Conservation (phyloP, 2,329 filamentous ascomycete genomes). For the Mariannaea elegans region DNA sequence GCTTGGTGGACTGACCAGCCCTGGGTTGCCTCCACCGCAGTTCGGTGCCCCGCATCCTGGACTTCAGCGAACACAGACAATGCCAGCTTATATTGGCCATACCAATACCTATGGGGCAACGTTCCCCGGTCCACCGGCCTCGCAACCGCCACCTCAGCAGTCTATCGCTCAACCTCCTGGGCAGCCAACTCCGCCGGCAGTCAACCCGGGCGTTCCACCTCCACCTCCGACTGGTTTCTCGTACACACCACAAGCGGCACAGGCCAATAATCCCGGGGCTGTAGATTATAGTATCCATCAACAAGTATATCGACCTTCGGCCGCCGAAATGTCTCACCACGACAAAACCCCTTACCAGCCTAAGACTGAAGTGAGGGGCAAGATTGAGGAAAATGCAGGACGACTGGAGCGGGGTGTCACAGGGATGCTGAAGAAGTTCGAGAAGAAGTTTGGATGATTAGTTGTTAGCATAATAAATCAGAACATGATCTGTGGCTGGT, state of each 20-base stretch:
- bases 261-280: constrained; percentile 31
- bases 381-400: constrained; percentile 71
- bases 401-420: constrained; percentile 75
- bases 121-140: constrained; percentile 57
- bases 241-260: constrained; percentile 53
- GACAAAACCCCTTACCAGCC: constrained; percentile 48
- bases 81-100: constrained; percentile 56
- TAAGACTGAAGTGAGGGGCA: constrained; percentile 57
- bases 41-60: constrained; percentile 55
- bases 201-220: constrained; percentile 49
- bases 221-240: constrained; percentile 65
- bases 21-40: constrained; percentile 53
- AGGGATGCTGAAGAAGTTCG: constrained; percentile 79
- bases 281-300: constrained; percentile 70
- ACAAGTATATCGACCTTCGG: constrained; percentile 75
- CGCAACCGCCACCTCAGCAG: constrained; percentile 43
- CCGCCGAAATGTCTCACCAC: constrained; percentile 61
- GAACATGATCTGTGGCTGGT: neutral
- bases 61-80: constrained; percentile 58
- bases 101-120: constrained; percentile 54
- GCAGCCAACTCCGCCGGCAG: constrained; percentile 44
- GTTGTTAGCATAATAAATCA: neutral
- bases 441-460: constrained; percentile 73
- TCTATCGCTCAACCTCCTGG: constrained; percentile 34
- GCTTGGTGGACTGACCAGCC: constrained; percentile 52